These are phyloP conservation scores for Linderina pennispora DNA, from an alignment of 192 early-diverging fungal species.

Conservation along the genomic window DNA sequence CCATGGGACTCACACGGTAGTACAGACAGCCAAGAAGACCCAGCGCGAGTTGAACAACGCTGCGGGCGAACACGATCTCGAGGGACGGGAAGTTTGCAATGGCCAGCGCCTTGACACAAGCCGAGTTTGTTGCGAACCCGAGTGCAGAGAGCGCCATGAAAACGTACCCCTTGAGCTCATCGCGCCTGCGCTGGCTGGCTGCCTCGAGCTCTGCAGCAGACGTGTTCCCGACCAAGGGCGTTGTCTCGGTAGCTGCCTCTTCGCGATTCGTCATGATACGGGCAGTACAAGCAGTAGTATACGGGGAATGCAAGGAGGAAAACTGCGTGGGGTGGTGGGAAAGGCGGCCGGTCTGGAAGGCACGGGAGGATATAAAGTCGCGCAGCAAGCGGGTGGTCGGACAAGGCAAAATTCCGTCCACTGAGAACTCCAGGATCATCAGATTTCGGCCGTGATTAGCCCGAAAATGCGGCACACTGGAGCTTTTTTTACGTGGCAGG, in stretches of 20 bases:
- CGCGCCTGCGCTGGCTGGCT: constrained; percentile 8
- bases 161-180: constrained; percentile 30
- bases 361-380: too few species aligned
- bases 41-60: constrained; percentile 56
- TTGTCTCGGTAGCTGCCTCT: constrained; percentile 1
- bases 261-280: too few species aligned
- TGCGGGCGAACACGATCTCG: constrained; percentile 68
- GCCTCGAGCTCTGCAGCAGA: not conserved
- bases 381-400: too few species aligned
- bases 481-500: too few species aligned
- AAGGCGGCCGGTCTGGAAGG: too few species aligned
- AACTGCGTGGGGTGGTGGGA: too few species aligned
- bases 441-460: too few species aligned
- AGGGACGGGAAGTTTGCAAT: constrained; percentile 54
- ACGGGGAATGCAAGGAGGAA: too few species aligned
- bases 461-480: too few species aligned
- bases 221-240: not conserved
- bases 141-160: constrained; percentile 66
- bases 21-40: constrained; percentile 52
- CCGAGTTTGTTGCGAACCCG: constrained; percentile 65
- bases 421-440: too few species aligned
- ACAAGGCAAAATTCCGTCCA: too few species aligned
- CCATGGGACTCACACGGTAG: constrained; percentile 50
- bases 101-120: constrained; percentile 61
- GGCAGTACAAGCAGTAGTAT: too few species aligned